A percentile compares a stretch with the other conserved stretches of the same genome.
phyloP scores from a whole-genome alignment of 208 protist species.

The Angomonas deanei region DNA sequence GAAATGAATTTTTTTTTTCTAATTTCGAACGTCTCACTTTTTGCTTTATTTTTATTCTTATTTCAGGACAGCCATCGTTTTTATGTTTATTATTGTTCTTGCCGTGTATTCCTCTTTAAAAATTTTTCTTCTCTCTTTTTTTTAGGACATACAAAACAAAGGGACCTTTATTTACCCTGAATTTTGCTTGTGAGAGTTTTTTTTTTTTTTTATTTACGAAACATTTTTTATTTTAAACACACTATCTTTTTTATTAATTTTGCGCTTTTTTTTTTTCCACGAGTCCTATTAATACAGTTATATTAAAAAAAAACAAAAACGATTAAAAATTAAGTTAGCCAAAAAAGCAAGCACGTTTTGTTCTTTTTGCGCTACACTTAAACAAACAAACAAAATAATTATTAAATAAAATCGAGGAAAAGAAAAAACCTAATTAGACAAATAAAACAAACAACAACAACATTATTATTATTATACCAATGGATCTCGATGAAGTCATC shows the following conservation, averaged over 20 bases:
- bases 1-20: neutral
- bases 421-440: neutral
- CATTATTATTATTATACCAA: neutral
- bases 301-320: no score
- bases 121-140: no score
- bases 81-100: no score
- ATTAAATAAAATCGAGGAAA: neutral
- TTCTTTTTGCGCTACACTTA: neutral
- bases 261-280: no score
- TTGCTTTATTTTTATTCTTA: slow-evolving; percentile 9
- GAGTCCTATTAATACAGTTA: no score
- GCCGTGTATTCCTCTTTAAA: no score
- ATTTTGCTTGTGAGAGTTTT: no score
- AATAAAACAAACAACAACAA: neutral
- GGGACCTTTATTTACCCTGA: no score
- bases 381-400: neutral
- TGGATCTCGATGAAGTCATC: neutral
- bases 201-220: neutral
- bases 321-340: no score
- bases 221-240: neutral
- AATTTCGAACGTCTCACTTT: neutral
- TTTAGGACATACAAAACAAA: no score
- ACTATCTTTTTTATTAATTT: no score
- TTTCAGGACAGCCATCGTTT: no score
- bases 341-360: neutral